Percentiles rank a stretch among this genome's conserved stretches.
Conservation (phyloP, 345 rosid genomes). For the Noccaea caerulescens region DNA sequence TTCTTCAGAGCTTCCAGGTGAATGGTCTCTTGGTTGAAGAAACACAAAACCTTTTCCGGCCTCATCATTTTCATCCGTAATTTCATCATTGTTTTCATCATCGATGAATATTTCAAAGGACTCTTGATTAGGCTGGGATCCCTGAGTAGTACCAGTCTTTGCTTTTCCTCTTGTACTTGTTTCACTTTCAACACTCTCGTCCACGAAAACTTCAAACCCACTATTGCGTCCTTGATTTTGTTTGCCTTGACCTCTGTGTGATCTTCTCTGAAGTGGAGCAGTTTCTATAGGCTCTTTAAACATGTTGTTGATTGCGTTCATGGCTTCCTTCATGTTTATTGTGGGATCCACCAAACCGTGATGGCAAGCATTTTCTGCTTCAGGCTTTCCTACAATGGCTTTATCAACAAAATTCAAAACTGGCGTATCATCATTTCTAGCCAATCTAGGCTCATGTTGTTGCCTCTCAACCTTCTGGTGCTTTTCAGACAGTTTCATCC, state of each 20-base stretch:
- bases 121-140: slow-evolving; percentile 44
- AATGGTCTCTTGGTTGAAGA: slow-evolving; percentile 60
- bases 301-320: slow-evolving; percentile 82
- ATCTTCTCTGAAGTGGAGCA: slow-evolving; percentile 56
- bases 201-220: slow-evolving; percentile 59
- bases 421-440: slow-evolving; percentile 52
- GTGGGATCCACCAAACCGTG: slow-evolving; percentile 93
- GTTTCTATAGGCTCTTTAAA: slow-evolving; percentile 80
- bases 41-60: slow-evolving; percentile 60
- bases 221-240: slow-evolving; percentile 46
- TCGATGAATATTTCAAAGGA: slow-evolving; percentile 68
- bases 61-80: slow-evolving; percentile 44
- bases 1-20: slow-evolving; percentile 62
- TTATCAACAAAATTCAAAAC: slow-evolving; percentile 68
- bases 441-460: slow-evolving; percentile 35
- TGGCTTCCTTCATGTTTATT: slow-evolving; percentile 83
- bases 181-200: slow-evolving; percentile 52
- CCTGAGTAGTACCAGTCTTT: slow-evolving; percentile 40
- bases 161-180: slow-evolving; percentile 27
- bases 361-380: slow-evolving; percentile 80
- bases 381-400: slow-evolving; percentile 73
- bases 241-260: slow-evolving; percentile 46
- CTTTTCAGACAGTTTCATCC: slow-evolving; percentile 45
- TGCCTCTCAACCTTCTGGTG: slow-evolving; percentile 40
- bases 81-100: slow-evolving; percentile 54